Conservation (phyloP, 352 stramenopile species). For the Phytophthora fragariaefolia region DNA sequence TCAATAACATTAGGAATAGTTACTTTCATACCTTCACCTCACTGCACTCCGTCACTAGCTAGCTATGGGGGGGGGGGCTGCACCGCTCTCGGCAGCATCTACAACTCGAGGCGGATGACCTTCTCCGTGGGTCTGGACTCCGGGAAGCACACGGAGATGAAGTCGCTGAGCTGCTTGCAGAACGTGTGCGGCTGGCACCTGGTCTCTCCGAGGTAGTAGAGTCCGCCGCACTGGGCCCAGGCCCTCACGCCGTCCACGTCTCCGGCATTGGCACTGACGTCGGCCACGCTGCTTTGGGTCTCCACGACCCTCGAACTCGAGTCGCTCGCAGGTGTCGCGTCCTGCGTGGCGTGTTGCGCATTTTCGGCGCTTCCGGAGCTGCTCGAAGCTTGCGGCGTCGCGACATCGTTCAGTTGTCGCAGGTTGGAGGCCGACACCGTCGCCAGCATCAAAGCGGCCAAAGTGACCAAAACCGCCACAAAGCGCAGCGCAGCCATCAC, state of each 20-base stretch:
- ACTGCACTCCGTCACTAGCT: slow-evolving; percentile 12
- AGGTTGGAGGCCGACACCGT: slow-evolving; percentile 16
- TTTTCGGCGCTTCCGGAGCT: slow-evolving; percentile 3
- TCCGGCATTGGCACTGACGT: slow-evolving; percentile 3
- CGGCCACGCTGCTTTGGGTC: slow-evolving; percentile 1
- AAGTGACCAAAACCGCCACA: slow-evolving; percentile 4
- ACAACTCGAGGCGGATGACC: slow-evolving; percentile 34
- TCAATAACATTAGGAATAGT: slow-evolving; percentile 42
- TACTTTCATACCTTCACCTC: slow-evolving; percentile 26
- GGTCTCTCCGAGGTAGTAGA: slow-evolving; percentile 40
- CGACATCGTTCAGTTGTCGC: slow-evolving; percentile 1
- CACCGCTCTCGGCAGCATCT: not conserved
- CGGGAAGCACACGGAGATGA: slow-evolving; percentile 44
- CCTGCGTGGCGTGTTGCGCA: slow-evolving; percentile 17
- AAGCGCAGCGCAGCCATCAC: slow-evolving; percentile 25
- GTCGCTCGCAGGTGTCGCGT: slow-evolving; percentile 16
- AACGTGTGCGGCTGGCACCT: slow-evolving; percentile 33
- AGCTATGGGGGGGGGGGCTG: slow-evolving; percentile 15
- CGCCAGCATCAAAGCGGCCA: slow-evolving; percentile 3
- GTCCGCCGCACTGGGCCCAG: slow-evolving; percentile 37
- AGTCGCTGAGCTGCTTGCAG: slow-evolving; percentile 40
- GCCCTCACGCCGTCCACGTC: slow-evolving; percentile 20
- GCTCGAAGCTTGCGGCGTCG: not conserved
- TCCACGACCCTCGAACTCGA: slow-evolving; percentile 4
- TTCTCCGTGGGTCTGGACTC: slow-evolving; percentile 35